These are phyloP conservation scores for Taiozyma sp. DNA, from an alignment of 1,139 yeast genomes.

Conservation along the genomic window DNA sequence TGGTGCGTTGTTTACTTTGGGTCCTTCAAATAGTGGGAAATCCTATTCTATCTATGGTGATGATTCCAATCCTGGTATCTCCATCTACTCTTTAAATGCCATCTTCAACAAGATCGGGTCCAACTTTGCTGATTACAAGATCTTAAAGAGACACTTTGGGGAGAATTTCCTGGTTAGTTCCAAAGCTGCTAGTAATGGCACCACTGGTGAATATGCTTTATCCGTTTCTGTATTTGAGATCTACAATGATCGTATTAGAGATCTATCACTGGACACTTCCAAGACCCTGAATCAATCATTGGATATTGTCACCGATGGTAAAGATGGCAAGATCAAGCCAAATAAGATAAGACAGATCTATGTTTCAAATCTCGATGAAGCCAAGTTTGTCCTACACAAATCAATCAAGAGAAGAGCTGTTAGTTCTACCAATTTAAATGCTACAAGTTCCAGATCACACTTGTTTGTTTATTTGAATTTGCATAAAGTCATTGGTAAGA, in stretches of 20 bases:
- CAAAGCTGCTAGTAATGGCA: slow-evolving; percentile 6
- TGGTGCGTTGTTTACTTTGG: slow-evolving; percentile 41
- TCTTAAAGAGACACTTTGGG: slow-evolving; percentile 20
- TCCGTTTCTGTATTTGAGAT: slow-evolving; percentile 41
- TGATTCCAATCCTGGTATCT: slow-evolving; percentile 22
- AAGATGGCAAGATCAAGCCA: slow-evolving; percentile 34
- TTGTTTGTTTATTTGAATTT: slow-evolving; percentile 33
- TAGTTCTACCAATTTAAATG: slow-evolving; percentile 19
- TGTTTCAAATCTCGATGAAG: slow-evolving; percentile 26
- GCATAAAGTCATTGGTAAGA: slow-evolving; percentile 17
- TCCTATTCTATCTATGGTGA: slow-evolving; percentile 31
- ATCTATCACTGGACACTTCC: slow-evolving; percentile 31
- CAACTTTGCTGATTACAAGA: slow-evolving; percentile 15
- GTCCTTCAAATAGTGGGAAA: slow-evolving; percentile 49
- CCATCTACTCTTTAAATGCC: slow-evolving; percentile 21
- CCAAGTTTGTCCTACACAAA: slow-evolving; percentile 24
- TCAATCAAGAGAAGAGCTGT: slow-evolving; percentile 24
- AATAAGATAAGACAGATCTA: slow-evolving; percentile 30
- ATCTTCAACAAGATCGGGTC: slow-evolving; percentile 18
- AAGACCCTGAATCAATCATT: slow-evolving; percentile 27
- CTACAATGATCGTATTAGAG: slow-evolving; percentile 35
- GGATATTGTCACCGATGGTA: slow-evolving; percentile 31
- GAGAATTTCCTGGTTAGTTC: slow-evolving; percentile 22
- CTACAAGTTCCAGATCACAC: slow-evolving; percentile 32
- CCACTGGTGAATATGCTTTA: slow-evolving; percentile 24